A percentile compares a stretch with the other conserved stretches of the same genome.
These are phyloP conservation scores for Teunomyces aglyptinius DNA, from an alignment of 805 yeast species.

Conservation along the genomic window DNA sequence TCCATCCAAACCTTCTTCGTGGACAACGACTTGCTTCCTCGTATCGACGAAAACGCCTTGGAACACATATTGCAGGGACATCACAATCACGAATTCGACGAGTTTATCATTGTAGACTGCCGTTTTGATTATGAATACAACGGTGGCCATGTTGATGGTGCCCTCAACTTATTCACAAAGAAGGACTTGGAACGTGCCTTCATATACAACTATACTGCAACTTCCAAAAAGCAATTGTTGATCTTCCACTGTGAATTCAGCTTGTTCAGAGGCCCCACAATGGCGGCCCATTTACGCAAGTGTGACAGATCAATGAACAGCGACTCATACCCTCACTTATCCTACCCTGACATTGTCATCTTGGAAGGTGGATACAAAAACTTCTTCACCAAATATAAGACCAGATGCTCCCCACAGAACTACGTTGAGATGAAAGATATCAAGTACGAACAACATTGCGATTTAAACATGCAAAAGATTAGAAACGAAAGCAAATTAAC, in stretches of 20 bases:
- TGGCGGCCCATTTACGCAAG: conserved; percentile 83
- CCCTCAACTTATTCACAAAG: conserved; percentile 73
- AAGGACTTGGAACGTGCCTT: conserved; percentile 63
- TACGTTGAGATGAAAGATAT: conserved; percentile 79
- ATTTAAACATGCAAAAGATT: conserved; percentile 44
- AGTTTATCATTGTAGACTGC: conserved; percentile 72
- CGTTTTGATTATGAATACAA: conserved; percentile 87
- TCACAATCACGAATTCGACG: conserved; percentile 49
- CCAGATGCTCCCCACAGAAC: conserved; percentile 68
- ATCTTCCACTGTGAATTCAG: conserved; percentile 95
- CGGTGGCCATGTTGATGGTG: conserved; percentile 90
- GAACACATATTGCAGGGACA: conserved; percentile 57
- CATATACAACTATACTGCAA: conserved; percentile 14
- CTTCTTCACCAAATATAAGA: conserved; percentile 60
- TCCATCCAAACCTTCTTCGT: conserved; percentile 28
- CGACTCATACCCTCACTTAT: conserved; percentile 73
- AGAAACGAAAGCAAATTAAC: conserved; percentile 42
- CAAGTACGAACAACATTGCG: conserved; percentile 40
- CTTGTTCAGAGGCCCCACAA: conserved; percentile 87
- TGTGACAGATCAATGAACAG: conserved; percentile 76
- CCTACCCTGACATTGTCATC: conserved; percentile 85
- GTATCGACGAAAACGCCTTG: conserved; percentile 60
- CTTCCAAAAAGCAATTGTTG: conserved; percentile 44
- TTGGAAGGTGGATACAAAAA: conserved; percentile 88
- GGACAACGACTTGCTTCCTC: conserved; percentile 61